These are phyloP conservation scores for Fraxinus albicans DNA, from an alignment of 305 asterid species.

Conservation along the genomic window DNA sequence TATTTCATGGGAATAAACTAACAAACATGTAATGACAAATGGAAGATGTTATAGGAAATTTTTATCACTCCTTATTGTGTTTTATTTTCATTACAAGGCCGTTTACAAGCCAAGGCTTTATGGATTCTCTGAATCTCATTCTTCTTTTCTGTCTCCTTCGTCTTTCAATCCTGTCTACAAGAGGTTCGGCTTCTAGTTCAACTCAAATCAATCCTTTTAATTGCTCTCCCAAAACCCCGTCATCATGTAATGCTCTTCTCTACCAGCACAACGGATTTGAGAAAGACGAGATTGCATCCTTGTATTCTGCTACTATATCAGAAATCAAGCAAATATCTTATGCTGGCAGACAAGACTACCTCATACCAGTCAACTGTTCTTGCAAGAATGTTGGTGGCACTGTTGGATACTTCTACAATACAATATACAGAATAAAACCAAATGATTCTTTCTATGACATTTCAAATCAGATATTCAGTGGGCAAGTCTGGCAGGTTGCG, in stretches of 20 bases:
- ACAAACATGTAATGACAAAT: conserved; percentile 49
- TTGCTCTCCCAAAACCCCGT: conserved; percentile 35
- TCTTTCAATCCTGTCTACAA: conserved; percentile 10
- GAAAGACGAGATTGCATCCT: conserved; percentile 36
- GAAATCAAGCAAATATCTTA: conserved; percentile 31
- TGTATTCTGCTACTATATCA: conserved; percentile 51
- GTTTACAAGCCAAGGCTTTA: conserved; percentile 27
- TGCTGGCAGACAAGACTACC: conserved; percentile 37
- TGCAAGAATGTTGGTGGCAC: conserved; percentile 52
- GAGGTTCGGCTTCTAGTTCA: conserved; percentile 15
- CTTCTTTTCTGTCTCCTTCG: conserved; percentile 31
- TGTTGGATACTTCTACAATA: conserved; percentile 62
- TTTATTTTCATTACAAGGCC: conserved; percentile 23
- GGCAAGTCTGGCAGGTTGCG: conserved; percentile 51
- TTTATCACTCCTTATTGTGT: conserved; percentile 21
- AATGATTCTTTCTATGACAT: conserved; percentile 45
- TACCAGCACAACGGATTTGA: conserved; percentile 54
- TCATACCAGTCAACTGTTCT: conserved; percentile 58
- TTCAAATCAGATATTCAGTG: conserved; percentile 47
- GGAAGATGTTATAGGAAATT: conserved; percentile 18
- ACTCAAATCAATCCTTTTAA: conserved; percentile 39
- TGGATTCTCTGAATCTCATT: conserved; percentile 38
- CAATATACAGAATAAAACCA: conserved; percentile 31
- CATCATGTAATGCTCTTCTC: conserved; percentile 55
- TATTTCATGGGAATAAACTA: conserved; percentile 16